These are phyloP conservation scores for Candida oleophila DNA, from an alignment of 805 yeast genomes.

Conservation along the genomic window DNA sequence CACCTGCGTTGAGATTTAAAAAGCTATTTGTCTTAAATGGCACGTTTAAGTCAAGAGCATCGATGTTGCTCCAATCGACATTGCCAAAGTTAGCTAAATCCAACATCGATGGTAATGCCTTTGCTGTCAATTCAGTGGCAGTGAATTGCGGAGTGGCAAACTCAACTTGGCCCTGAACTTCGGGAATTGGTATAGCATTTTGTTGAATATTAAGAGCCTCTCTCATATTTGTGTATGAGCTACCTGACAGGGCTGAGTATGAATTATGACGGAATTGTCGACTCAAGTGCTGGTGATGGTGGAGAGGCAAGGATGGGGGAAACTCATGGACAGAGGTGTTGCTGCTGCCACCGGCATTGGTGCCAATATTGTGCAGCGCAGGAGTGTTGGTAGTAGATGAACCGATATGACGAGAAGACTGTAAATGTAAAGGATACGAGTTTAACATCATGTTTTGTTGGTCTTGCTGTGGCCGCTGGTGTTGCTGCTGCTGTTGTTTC, in stretches of 20 bases:
- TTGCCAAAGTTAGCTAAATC: constrained; percentile 36
- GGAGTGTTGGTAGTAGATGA: too few relatives aligned
- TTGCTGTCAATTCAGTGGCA: constrained; percentile 43
- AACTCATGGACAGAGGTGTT: constrained; percentile 6
- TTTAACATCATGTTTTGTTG: neutral
- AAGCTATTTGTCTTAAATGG: constrained; percentile 3
- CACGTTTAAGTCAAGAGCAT: constrained; percentile 24
- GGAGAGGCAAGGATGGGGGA: constrained; percentile 1
- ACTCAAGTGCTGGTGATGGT: neutral
- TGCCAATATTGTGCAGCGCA: neutral
- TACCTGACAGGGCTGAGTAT: constrained; percentile 63
- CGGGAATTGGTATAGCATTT: constrained; percentile 21
- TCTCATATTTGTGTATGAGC: constrained; percentile 55
- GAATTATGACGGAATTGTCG: constrained; percentile 48
- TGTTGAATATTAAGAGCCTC: constrained; percentile 39
- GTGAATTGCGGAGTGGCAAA: constrained; percentile 78
- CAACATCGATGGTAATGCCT: constrained; percentile 30
- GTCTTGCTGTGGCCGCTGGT: constrained; percentile 1
- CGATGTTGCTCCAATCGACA: constrained; percentile 26
- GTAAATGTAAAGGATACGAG: neutral
- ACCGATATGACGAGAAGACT: constrained; percentile 2
- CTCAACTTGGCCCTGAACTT: constrained; percentile 68
- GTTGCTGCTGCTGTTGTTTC: neutral
- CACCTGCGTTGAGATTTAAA: constrained; percentile 7
- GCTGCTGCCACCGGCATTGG: neutral